Base-by-base conservation (phyloP, 2,329 filamentous ascomycete species). In the Teratosphaeria viscida region DNA sequence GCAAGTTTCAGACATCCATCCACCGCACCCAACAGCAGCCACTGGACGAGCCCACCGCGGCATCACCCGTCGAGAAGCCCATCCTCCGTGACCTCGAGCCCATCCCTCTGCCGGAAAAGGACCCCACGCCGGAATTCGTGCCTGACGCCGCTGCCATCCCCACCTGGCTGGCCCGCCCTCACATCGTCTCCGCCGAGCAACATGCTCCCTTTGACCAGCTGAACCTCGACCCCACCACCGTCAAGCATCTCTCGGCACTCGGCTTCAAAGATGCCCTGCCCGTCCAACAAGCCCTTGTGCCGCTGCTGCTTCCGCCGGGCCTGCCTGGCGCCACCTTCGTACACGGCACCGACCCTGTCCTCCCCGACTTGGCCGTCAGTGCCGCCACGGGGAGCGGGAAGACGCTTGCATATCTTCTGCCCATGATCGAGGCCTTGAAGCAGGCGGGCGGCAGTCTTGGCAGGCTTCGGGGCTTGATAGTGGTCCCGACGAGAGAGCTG, bases 361-460 rank as follows among this genome's bases (percentile, higher is more conserved):
- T 71, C 8, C 80, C 82, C 52, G 94, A 99, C 72, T 75, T 99
- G 4, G 87, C 95, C 53, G 86, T 99, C 2, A 94, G 91, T 7
- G 94, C 95, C 0, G 89, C 92, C 1, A 99, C 94, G 0, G 94
- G 94, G 8, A 97, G 94, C 0, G 94, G 94, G 59, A 99, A 99
- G 72, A 99, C 94, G 0, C 74, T 99, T 16, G 88, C 92, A 0
- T 99, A 99, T 69, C 84, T 92, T 0, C 77, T 99, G 2, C 94
- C 94, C 0, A 85, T 99, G 60, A 82, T 95, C 3, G 84, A 90
- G 54, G 85, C 87, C 56, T 77, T 99, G 55, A 86, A 87, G 64
- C 78, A 82, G 35, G 47, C 37, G 3, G 23, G 53, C n/a, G 81
- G 82, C 14, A 76, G 77, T 26, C 80, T 85, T 11, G 88, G 87